A percentile compares a stretch with the other conserved stretches of the same genome.
These are phyloP conservation scores for Blastobotrys malaysiensis DNA, from an alignment of 1,139 yeast genomes.

Conservation along the genomic window DNA sequence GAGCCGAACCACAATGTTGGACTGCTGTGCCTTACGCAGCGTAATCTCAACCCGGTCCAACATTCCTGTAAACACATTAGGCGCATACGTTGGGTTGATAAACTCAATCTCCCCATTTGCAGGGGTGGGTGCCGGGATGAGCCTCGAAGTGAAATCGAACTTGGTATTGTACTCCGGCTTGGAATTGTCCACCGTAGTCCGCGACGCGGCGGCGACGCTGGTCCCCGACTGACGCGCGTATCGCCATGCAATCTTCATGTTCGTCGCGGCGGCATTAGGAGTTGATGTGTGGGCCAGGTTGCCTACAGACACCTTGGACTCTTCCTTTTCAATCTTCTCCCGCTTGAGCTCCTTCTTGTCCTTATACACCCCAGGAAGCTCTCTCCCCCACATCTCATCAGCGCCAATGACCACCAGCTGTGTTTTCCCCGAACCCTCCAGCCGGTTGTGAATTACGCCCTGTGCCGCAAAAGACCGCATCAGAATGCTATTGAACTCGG, in stretches of 20 bases:
- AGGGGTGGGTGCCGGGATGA: slow-evolving; percentile 60
- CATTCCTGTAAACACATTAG: slow-evolving; percentile 3
- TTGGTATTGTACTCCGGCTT: slow-evolving; percentile 20
- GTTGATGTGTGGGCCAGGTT: slow-evolving; percentile 43
- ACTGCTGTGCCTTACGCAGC: slow-evolving; percentile 11
- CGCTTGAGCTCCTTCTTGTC: slow-evolving; percentile 66
- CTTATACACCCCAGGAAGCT: slow-evolving; percentile 73
- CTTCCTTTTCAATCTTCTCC: slow-evolving; percentile 54
- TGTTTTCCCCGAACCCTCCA: slow-evolving; percentile 26
- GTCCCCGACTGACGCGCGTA: slow-evolving; percentile 34
- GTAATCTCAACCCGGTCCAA: slow-evolving; percentile 12
- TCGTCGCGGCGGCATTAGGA: slow-evolving; percentile 26
- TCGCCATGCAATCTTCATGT: slow-evolving; percentile 53
- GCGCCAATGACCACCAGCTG: slow-evolving; percentile 59
- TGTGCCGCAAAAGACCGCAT: slow-evolving; percentile 71
- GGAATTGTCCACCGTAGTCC: neutral
- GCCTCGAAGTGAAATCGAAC: slow-evolving; percentile 60
- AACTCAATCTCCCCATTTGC: slow-evolving; percentile 43
- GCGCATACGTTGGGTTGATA: slow-evolving; percentile 6
- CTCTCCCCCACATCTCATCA: slow-evolving; percentile 57
- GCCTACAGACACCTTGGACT: slow-evolving; percentile 61
- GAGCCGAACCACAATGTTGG: slow-evolving; percentile 49
- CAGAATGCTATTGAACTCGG: slow-evolving; percentile 79
- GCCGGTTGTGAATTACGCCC: slow-evolving; percentile 66
- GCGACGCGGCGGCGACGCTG: slow-evolving; percentile 8